Evolutionary conservation across 495 filamentous ascomycete genomes (phyloP).

Genomic region (Alectoria sarmentosa): DNA sequence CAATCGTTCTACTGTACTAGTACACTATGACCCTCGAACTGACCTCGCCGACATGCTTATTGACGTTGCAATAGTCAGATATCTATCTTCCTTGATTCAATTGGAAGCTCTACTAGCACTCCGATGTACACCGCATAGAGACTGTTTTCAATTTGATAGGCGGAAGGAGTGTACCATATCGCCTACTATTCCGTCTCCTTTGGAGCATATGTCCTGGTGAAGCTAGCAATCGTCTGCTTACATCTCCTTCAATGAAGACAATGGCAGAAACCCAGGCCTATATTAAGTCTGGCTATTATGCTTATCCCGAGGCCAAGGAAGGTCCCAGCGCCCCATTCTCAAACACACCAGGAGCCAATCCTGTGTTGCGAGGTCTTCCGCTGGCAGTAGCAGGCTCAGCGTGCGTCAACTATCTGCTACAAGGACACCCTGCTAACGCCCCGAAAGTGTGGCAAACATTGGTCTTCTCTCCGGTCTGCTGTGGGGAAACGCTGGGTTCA

Average conservation of each 20-base stretch:
- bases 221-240: neutral
- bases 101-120: neutral
- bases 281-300: conserved; percentile 28
- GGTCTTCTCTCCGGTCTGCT: conserved; percentile 50
- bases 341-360: conserved; percentile 44
- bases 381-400: conserved; percentile 44
- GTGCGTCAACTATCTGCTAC: conserved; percentile 30
- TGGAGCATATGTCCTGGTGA: neutral
- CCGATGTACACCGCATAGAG: neutral
- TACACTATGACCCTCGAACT: too few relatives aligned
- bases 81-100: neutral
- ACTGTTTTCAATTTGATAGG: neutral
- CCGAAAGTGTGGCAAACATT: conserved; percentile 46
- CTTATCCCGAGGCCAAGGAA: conserved; percentile 40
- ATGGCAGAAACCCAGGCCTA: neutral
- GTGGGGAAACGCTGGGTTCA: conserved; percentile 74
- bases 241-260: neutral
- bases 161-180: neutral
- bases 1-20: neutral
- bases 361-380: conserved; percentile 46
- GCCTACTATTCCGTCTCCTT: neutral
- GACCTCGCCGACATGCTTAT: too few relatives aligned
- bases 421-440: conserved; percentile 5
- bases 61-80: too few relatives aligned
- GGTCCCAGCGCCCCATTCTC: conserved; percentile 40